Evolutionary conservation across 1,284 basidiomycete species (phyloP).

Genomic region (Ganoderma meredithae): DNA sequence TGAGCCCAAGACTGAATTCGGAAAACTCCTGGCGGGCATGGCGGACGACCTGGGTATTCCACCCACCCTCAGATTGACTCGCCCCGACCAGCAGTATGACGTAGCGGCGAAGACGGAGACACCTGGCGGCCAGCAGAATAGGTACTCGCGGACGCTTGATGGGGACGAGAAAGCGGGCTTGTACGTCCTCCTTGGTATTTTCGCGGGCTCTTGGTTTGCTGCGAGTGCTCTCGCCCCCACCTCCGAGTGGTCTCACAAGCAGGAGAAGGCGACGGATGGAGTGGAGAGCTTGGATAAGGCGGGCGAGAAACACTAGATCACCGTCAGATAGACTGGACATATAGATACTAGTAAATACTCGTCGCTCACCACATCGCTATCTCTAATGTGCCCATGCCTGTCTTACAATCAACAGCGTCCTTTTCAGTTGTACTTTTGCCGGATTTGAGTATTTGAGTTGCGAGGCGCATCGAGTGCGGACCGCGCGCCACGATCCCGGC

Average conservation of each 20-base stretch:
- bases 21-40: slow-evolving; percentile 37
- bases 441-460: too few relatives aligned
- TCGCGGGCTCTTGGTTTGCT: slow-evolving; percentile 59
- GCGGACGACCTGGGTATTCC: slow-evolving; percentile 48
- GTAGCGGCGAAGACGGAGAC: slow-evolving; percentile 37
- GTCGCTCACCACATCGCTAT: slow-evolving; percentile 18
- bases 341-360: slow-evolving; percentile 21
- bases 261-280: slow-evolving; percentile 26
- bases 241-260: slow-evolving; percentile 37
- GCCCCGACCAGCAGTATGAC: slow-evolving; percentile 30
- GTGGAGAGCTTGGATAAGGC: slow-evolving; percentile 22
- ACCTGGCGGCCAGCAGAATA: slow-evolving; percentile 40
- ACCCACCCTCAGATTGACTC: slow-evolving; percentile 39
- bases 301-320: slow-evolving; percentile 29
- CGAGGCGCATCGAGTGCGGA: not conserved
- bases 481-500: not conserved
- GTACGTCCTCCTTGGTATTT: slow-evolving; percentile 59
- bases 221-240: slow-evolving; percentile 49
- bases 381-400: slow-evolving; percentile 22
- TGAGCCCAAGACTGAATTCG: slow-evolving; percentile 19
- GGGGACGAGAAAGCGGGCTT: slow-evolving; percentile 60
- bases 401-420: slow-evolving; percentile 16
- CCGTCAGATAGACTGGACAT: slow-evolving; percentile 20
- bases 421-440: not conserved
- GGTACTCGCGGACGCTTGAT: slow-evolving; percentile 53